Evolutionary conservation across 192 early-diverging fungal genomes (phyloP).

Genomic region (Lunasporangiospora selenospora): DNA sequence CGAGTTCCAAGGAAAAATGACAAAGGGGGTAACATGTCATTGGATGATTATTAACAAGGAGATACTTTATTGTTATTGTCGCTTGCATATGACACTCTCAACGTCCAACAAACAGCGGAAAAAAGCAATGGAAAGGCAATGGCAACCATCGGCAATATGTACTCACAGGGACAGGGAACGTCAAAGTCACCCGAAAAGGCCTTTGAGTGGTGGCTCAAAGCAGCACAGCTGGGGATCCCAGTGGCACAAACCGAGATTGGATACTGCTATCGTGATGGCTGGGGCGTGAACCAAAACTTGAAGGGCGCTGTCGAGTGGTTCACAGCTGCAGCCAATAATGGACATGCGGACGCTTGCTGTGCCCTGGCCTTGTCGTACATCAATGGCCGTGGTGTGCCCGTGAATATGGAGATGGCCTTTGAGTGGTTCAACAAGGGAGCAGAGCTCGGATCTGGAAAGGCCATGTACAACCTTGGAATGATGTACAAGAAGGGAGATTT

Average conservation of each 20-base stretch:
- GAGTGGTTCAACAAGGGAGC: constrained; percentile 72
- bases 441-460: constrained; percentile 62
- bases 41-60: too few species aligned
- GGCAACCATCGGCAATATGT: constrained; percentile 47
- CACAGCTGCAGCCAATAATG: constrained; percentile 64
- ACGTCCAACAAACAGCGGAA: constrained; percentile 38
- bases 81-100: too few species aligned
- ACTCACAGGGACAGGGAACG: constrained; percentile 43
- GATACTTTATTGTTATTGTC: too few species aligned
- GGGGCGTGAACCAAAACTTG: constrained; percentile 56
- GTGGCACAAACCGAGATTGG: constrained; percentile 59
- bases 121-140: constrained; percentile 49
- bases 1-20: too few species aligned
- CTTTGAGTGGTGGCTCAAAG: constrained; percentile 61
- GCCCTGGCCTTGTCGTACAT: constrained; percentile 82
- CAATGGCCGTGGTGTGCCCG: constrained; percentile 72
- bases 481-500: constrained; percentile 74
- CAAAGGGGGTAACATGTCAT: too few species aligned
- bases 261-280: constrained; percentile 69
- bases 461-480: constrained; percentile 77
- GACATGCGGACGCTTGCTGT: constrained; percentile 81
- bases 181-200: constrained; percentile 52
- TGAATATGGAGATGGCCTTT: constrained; percentile 62
- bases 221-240: constrained; percentile 56
- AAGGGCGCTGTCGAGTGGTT: constrained; percentile 68